Base-by-base conservation (phyloP, 768 basidiomycete genomes). In the Lactifluus subvellereus region DNA sequence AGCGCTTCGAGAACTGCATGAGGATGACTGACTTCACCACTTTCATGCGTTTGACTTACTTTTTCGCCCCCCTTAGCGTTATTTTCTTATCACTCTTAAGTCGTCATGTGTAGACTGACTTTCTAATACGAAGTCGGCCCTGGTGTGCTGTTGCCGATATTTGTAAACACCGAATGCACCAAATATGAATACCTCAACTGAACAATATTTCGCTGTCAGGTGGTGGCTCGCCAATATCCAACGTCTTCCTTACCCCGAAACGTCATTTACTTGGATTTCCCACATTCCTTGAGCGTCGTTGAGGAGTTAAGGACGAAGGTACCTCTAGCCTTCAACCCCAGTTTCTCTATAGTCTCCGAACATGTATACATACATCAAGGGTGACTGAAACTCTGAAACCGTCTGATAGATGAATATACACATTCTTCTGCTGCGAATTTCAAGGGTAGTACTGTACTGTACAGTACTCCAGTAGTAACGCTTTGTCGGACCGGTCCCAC, bases 1-100 rank as follows among this genome's bases (percentile, higher is more conserved):
- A 61, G 87, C 80, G 27, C 71, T 73, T 69, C 69, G 80, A 71
- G 84, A 87, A 49, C 82, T 89, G 59, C 84, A 84, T 67, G 75
- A 79, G 67, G 77, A 78, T 69, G 74, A 78, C 56, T 76, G 43
- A 60, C 69, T 50, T 20, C 33, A 35, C 40, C 42, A 33, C 4
- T 38, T 56, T 22, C 45, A n/a, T 38, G 16, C 32, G 32, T 20
- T 13, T 55, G 20, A 38, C 22, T 42, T 32, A 35, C 43, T 27
- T 27, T 13, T 8, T 27, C 45, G 6, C 42, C 4, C 5, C 16
- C 42, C 42, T 4, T 4, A 43, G 20, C 45, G 20, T 20, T 47
- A n/a, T n/a, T 47, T 47, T 47, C 45, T 20, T 7, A 9, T 47
- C 20, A 47, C 45, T 11, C 45, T 42, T 43, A 20, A 47, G 45